Percentiles rank a stretch among this genome's conserved stretches.
Evolutionary conservation across 305 asterid genomes (phyloP).

Genomic region (Striga hermonthica): DNA sequence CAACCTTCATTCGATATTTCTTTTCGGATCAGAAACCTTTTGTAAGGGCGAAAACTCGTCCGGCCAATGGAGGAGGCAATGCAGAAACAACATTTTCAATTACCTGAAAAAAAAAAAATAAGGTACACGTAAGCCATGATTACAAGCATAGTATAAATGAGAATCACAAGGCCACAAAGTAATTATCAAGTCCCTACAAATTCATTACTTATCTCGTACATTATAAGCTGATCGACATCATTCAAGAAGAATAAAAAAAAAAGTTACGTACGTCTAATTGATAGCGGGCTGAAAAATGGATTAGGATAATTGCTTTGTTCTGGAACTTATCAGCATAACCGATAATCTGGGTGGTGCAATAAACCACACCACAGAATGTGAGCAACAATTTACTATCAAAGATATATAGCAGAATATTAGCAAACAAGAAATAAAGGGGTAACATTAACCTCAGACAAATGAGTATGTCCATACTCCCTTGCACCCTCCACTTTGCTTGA

Average conservation of each 20-base stretch:
- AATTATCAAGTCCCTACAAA: background rate
- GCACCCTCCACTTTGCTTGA: slow-evolving; percentile 58
- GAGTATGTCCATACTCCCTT: slow-evolving; percentile 87
- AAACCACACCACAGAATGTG: slow-evolving; percentile 2
- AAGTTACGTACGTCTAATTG: slow-evolving; percentile 64
- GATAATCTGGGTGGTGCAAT: slow-evolving; percentile 50
- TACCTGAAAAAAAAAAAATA: slow-evolving; percentile 42
- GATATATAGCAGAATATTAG: slow-evolving; percentile 5
- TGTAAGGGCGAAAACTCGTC: slow-evolving; percentile 76
- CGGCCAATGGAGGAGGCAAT: slow-evolving; percentile 73
- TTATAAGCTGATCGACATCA: background rate
- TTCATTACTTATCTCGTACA: background rate
- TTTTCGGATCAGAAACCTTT: slow-evolving; percentile 55
- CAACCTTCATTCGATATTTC: too few species aligned
- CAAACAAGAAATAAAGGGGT: background rate
- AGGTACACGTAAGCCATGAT: background rate
- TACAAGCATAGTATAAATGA: background rate
- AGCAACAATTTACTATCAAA: slow-evolving; percentile 21
- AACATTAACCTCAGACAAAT: slow-evolving; percentile 72
- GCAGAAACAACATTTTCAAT: slow-evolving; percentile 77
- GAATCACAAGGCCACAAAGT: background rate
- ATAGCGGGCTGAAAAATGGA: slow-evolving; percentile 95
- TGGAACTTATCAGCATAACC: slow-evolving; percentile 61
- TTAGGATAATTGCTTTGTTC: slow-evolving; percentile 89
- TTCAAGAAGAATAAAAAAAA: background rate